Evolutionary conservation across 805 yeast species (phyloP), one percentile per base, ranked within the genome.

Genomic region (Candida cerambycidarum): DNA sequence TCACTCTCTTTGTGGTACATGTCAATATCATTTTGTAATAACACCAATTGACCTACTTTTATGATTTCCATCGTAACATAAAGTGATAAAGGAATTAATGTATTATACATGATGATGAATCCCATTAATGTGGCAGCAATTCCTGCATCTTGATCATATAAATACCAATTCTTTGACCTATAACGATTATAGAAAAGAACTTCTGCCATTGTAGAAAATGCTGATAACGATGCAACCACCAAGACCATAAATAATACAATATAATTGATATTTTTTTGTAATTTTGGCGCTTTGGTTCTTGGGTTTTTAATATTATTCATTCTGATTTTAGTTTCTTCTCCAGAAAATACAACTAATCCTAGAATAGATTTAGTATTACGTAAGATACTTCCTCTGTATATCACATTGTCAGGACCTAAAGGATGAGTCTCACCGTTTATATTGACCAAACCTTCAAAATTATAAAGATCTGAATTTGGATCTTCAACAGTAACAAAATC

Each of bases 1-100:
- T 93, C 80, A 6, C 89, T 76, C 24, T 79, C 85, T 13, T 71
- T 72, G 59, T 93, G 88, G 56, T 92, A 93, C 96, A 93, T 89
- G 63, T 95, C 98, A 37, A 93, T 79, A 63, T 93, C 99, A 78
- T 82, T 82, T 58, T 89, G 95, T 56, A 93, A 70, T 43, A 89
- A 71, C 32, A 83, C 63, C 61, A 89, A 76, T 61, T 93, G 99
- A 68, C 85, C 80, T 6, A 86, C 85, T 58, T 93, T 93, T 57
- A 90, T 89, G 47, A 93, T 84, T 61, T 95, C 99, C 89, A 92
- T 87, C 0, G 98, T 89, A 15, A 93, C 98, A 59, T 93, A 95
- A 21, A 93, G 75, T 0, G 98, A 92, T 24, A 93, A 70, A 0
- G 99, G 99, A 58, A 93, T 93, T 68, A 93, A 76, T 0, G 99